These are phyloP conservation scores for Eucalyptus marginata DNA, from an alignment of 345 rosid genomes.

Conservation along the genomic window DNA sequence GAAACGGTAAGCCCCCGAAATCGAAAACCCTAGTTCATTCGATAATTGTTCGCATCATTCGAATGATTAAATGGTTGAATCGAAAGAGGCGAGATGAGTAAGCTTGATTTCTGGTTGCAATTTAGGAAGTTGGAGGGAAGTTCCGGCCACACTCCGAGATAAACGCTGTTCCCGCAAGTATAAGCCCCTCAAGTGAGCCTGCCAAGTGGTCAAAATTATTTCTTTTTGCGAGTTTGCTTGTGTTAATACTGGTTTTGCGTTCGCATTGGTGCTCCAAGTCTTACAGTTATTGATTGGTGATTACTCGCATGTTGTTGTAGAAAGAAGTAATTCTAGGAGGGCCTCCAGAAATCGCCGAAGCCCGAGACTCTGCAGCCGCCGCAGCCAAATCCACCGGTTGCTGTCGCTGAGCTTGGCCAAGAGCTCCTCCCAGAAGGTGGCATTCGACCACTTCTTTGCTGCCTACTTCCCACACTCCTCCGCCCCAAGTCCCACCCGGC, in stretches of 20 bases:
- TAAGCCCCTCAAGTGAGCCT: constrained; percentile 55
- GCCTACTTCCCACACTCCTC: too few relatives aligned
- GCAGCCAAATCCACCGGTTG: too few relatives aligned
- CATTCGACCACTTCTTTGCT: neutral
- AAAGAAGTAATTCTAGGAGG: constrained; percentile 52
- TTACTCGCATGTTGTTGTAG: constrained; percentile 9
- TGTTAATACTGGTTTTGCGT: neutral
- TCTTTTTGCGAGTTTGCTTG: neutral
- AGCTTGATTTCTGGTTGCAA: neutral
- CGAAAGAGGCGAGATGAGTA: neutral
- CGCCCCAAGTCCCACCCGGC: neutral
- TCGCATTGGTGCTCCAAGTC: neutral
- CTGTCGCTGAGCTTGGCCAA: neutral
- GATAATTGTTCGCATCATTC: too few relatives aligned
- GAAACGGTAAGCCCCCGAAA: constrained; percentile 16
- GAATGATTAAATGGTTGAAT: too few relatives aligned
- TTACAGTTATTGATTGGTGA: neutral
- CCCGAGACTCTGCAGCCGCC: neutral
- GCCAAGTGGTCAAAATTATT: constrained; percentile 50
- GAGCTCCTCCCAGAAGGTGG: neutral
- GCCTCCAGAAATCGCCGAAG: neutral
- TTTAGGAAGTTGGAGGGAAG: constrained; percentile 63
- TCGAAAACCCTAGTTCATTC: too few relatives aligned
- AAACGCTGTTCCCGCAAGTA: constrained; percentile 82
- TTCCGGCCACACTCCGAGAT: constrained; percentile 59